Evolutionary conservation across 805 yeast genomes (phyloP).

Genomic region (Candida manassasensis): DNA sequence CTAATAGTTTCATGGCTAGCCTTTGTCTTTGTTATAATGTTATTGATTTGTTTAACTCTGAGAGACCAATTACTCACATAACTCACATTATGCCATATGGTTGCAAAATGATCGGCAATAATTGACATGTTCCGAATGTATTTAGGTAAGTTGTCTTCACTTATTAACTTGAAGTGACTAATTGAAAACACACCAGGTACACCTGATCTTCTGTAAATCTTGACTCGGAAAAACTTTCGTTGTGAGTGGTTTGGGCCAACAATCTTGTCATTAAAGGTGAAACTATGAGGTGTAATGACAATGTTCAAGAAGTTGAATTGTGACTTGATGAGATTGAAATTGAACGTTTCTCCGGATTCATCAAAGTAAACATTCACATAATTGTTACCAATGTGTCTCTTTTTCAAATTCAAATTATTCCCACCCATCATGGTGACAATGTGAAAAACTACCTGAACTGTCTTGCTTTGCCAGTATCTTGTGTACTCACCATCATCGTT

Average conservation of each 20-base stretch:
- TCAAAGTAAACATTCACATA: constrained; percentile 78
- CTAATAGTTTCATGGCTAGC: constrained; percentile 21
- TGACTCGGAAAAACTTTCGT: constrained; percentile 50
- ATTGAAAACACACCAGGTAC: constrained; percentile 76
- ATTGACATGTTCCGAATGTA: constrained; percentile 65
- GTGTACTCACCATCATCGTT: constrained; percentile 76
- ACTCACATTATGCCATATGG: constrained; percentile 61
- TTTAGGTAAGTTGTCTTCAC: constrained; percentile 53
- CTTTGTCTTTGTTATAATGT: constrained; percentile 24
- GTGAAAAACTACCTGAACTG: constrained; percentile 70
- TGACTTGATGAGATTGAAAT: constrained; percentile 64
- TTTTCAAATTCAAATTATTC: constrained; percentile 48
- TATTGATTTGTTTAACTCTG: constrained; percentile 51
- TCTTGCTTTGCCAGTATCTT: constrained; percentile 65
- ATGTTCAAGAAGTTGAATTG: constrained; percentile 83
- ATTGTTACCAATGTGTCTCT: constrained; percentile 83
- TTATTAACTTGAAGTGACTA: constrained; percentile 66
- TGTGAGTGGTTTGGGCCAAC: constrained; percentile 1
- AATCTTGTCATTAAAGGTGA: constrained; percentile 6
- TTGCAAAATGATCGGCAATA: constrained; percentile 67
- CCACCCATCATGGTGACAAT: constrained; percentile 80
- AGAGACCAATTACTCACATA: constrained; percentile 65
- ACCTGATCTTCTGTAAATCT: constrained; percentile 59
- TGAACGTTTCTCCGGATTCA: constrained; percentile 62
- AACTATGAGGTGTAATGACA: constrained; percentile 63